These are phyloP conservation scores for Penstemon eatonii DNA, from an alignment of 257 asterid genomes.

Conservation along the genomic window DNA sequence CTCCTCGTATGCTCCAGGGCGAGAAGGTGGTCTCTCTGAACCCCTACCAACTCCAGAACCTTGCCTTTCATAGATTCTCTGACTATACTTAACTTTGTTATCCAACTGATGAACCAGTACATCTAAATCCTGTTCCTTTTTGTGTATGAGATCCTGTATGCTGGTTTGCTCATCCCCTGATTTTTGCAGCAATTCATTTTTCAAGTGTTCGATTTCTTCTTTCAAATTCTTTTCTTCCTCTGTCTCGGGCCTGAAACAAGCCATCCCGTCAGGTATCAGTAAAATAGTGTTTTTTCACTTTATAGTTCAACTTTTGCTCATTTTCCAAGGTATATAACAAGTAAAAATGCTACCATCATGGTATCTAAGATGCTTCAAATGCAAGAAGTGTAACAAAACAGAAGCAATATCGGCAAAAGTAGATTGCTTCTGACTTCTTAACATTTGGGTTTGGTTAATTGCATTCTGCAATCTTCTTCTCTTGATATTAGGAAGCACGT, in stretches of 20 bases:
- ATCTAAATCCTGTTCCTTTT: slow-evolving; percentile 71
- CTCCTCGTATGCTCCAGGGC: slow-evolving; percentile 26
- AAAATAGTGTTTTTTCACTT: slow-evolving; percentile 1
- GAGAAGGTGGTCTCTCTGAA: slow-evolving; percentile 40
- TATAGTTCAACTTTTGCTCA: neutral
- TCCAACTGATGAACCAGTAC: slow-evolving; percentile 67
- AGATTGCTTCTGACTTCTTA: slow-evolving; percentile 10
- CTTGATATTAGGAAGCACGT: slow-evolving; percentile 1
- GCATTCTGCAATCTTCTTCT: slow-evolving; percentile 7
- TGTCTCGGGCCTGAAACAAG: slow-evolving; percentile 66
- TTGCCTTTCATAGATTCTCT: slow-evolving; percentile 67
- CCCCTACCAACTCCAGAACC: slow-evolving; percentile 71
- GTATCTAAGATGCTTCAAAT: neutral
- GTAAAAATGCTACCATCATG: neutral
- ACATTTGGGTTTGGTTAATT: neutral
- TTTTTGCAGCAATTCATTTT: slow-evolving; percentile 47
- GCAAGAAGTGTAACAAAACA: slow-evolving; percentile 3
- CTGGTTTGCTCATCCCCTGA: slow-evolving; percentile 48
- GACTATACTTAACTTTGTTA: slow-evolving; percentile 79
- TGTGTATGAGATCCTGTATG: slow-evolving; percentile 44
- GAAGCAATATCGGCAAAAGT: neutral
- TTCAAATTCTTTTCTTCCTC: slow-evolving; percentile 86
- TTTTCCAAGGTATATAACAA: slow-evolving; percentile 5
- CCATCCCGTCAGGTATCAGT: slow-evolving; percentile 28
- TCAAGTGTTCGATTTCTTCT: slow-evolving; percentile 71